These are phyloP conservation scores for Rhynchospora tenuis DNA, from an alignment of 176 grass and related monocot genomes.

Conservation along the genomic window DNA sequence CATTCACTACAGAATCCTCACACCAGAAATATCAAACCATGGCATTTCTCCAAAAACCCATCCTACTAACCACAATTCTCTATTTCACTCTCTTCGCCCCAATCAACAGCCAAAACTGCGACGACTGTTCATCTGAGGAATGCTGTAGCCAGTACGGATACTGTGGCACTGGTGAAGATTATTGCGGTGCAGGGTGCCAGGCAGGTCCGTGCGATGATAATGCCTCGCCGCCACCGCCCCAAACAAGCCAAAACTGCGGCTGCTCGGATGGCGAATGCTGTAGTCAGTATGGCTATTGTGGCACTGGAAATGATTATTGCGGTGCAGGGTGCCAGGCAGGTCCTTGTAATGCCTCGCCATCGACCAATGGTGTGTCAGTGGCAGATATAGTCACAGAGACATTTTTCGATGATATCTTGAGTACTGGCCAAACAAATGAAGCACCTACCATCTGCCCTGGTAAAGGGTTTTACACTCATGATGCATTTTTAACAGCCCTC, in stretches of 20 bases:
- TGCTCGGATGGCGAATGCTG: no score
- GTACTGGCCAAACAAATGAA: conserved; percentile 23
- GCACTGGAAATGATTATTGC: no score
- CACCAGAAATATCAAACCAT: not conserved
- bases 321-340: no score
- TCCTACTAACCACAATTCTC: conserved; percentile 21
- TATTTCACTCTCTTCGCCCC: not conserved
- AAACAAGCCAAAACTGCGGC: no score
- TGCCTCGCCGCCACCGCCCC: no score
- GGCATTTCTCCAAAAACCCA: conserved; percentile 1
- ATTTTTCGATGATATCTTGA: conserved; percentile 45
- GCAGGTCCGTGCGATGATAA: conserved; percentile 28
- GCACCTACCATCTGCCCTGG: conserved; percentile 33
- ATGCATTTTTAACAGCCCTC: conserved; percentile 50
- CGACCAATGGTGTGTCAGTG: conserved; percentile 22
- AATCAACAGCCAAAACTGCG: not conserved
- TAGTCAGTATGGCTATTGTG: no score
- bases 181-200: conserved; percentile 30
- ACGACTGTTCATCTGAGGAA: not conserved
- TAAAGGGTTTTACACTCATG: conserved; percentile 61
- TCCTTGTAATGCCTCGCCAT: not conserved
- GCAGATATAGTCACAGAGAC: conserved; percentile 20
- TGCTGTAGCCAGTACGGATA: conserved; percentile 35
- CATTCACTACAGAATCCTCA: not conserved
- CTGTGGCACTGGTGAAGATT: not conserved